Conservation (phyloP, 306 rosid genomes). For the Pachyrhizus erosus region DNA sequence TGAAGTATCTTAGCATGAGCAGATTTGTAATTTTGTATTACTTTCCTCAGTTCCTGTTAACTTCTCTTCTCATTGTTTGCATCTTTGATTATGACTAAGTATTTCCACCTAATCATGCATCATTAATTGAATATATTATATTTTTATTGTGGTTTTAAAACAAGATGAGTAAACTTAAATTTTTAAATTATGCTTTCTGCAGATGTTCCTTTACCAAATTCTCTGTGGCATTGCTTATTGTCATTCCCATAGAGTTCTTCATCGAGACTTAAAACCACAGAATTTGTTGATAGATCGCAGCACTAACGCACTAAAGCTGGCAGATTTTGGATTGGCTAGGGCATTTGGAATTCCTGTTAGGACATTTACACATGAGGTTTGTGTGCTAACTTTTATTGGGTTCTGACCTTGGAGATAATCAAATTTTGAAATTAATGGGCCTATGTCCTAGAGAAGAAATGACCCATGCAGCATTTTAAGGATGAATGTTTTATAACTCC, state of each 20-base stretch:
- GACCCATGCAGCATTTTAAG: neutral
- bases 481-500: neutral
- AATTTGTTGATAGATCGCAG: slow-evolving; percentile 92
- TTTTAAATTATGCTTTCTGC: slow-evolving; percentile 50
- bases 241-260: slow-evolving; percentile 98
- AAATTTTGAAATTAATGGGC: slow-evolving; percentile 23
- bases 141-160: slow-evolving; percentile 20
- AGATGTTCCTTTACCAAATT: slow-evolving; percentile 98
- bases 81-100: slow-evolving; percentile 3
- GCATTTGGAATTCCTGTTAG: slow-evolving; percentile 99
- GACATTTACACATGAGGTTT: slow-evolving; percentile 97
- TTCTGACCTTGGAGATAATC: slow-evolving; percentile 16
- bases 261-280: slow-evolving; percentile 95
- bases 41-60: neutral
- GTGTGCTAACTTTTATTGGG: slow-evolving; percentile 38
- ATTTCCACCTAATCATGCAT: slow-evolving; percentile 20
- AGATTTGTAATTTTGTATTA: neutral
- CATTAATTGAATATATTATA: slow-evolving; percentile 25
- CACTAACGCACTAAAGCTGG: slow-evolving; percentile 87
- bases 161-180: slow-evolving; percentile 28
- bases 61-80: slow-evolving; percentile 21
- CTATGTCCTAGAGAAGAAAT: slow-evolving; percentile 28
- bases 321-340: slow-evolving; percentile 98
- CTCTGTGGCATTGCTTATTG: slow-evolving; percentile 99
- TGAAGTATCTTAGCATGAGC: slow-evolving; percentile 26